Conservation (phyloP, 495 filamentous ascomycete genomes). For the Podospora pseudoanserina region DNA sequence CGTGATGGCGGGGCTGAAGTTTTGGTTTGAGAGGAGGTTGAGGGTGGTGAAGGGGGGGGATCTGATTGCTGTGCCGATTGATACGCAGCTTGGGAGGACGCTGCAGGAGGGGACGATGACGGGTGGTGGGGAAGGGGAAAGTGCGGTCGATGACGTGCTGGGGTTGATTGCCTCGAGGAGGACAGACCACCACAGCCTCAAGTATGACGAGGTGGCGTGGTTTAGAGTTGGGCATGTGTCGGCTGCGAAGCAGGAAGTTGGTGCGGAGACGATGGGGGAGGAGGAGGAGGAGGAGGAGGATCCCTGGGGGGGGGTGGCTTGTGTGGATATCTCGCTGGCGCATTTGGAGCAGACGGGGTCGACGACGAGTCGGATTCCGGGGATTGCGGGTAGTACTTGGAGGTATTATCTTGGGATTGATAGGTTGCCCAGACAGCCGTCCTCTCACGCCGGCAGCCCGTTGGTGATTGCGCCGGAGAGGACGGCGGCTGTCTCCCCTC, state of each 20-base stretch:
- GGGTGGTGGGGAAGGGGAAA: slow-evolving; percentile 48
- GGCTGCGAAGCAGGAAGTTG: slow-evolving; percentile 51
- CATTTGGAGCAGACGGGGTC: slow-evolving; percentile 85
- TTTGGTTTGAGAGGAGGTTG: slow-evolving; percentile 74
- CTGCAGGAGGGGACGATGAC: slow-evolving; percentile 59
- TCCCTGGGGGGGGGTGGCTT: slow-evolving; percentile 76
- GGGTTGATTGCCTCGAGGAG: slow-evolving; percentile 40
- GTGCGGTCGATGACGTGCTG: slow-evolving; percentile 60
- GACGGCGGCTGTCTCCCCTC: slow-evolving; percentile 58
- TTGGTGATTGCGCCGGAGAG: slow-evolving; percentile 40
- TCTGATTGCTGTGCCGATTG: slow-evolving; percentile 78
- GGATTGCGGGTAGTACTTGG: slow-evolving; percentile 71
- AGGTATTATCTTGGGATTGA: slow-evolving; percentile 78
- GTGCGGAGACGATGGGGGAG: slow-evolving; percentile 37
- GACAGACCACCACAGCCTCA: slow-evolving; percentile 31
- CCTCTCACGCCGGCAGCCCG: slow-evolving; percentile 39
- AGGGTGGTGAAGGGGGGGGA: slow-evolving; percentile 82
- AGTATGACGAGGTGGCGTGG: slow-evolving; percentile 73
- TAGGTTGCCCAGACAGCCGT: slow-evolving; percentile 43
- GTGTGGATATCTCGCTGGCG: slow-evolving; percentile 77
- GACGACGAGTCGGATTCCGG: slow-evolving; percentile 71
- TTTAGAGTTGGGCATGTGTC: slow-evolving; percentile 77
- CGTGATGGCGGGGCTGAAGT: slow-evolving; percentile 78
- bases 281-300: slow-evolving; percentile 55
- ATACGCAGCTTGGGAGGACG: slow-evolving; percentile 72